Percentiles rank a stretch among this genome's conserved stretches.
Evolutionary conservation across 2,329 filamentous ascomycete species (phyloP).

Genomic region (Fusarium staphyleae): DNA sequence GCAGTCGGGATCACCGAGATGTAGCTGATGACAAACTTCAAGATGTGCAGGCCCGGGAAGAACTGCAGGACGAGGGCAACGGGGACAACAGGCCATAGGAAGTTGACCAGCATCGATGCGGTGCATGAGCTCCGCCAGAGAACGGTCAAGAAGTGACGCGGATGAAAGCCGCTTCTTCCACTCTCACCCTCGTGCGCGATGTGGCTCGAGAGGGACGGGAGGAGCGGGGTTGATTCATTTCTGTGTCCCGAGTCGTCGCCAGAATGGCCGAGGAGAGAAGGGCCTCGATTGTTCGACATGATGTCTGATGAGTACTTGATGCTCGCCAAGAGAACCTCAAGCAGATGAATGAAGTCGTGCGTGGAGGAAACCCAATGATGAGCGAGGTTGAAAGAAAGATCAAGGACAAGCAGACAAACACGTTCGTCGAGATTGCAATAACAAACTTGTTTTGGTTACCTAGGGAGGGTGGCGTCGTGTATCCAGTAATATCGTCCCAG

Average conservation of each 20-base stretch:
- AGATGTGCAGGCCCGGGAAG: slow-evolving; percentile 46
- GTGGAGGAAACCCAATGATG: background rate
- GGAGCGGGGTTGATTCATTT: slow-evolving; percentile 42
- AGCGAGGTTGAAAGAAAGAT: slow-evolving; percentile 2
- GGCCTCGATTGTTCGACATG: slow-evolving; percentile 22
- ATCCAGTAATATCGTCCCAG: slow-evolving; percentile 7
- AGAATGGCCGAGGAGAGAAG: slow-evolving; percentile 9
- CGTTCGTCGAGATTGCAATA: slow-evolving; percentile 1
- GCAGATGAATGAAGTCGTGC: background rate
- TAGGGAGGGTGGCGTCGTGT: slow-evolving; percentile 21
- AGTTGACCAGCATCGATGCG: slow-evolving; percentile 54
- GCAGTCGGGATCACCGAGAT: slow-evolving; percentile 58
- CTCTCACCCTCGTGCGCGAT: slow-evolving; percentile 52
- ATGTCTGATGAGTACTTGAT: background rate
- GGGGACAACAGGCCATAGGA: slow-evolving; percentile 58
- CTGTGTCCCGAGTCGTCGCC: slow-evolving; percentile 7
- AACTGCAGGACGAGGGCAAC: slow-evolving; percentile 53
- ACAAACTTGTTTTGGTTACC: slow-evolving; percentile 19
- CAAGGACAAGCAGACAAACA: background rate
- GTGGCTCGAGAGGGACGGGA: slow-evolving; percentile 34
- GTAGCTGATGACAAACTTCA: slow-evolving; percentile 56
- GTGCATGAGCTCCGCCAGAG: slow-evolving; percentile 54
- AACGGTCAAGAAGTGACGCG: slow-evolving; percentile 51
- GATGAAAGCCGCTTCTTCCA: slow-evolving; percentile 53
- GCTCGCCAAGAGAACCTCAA: background rate